Conservation (phyloP, 2,329 filamentous ascomycete species). For the Fusarium incarnatum region DNA sequence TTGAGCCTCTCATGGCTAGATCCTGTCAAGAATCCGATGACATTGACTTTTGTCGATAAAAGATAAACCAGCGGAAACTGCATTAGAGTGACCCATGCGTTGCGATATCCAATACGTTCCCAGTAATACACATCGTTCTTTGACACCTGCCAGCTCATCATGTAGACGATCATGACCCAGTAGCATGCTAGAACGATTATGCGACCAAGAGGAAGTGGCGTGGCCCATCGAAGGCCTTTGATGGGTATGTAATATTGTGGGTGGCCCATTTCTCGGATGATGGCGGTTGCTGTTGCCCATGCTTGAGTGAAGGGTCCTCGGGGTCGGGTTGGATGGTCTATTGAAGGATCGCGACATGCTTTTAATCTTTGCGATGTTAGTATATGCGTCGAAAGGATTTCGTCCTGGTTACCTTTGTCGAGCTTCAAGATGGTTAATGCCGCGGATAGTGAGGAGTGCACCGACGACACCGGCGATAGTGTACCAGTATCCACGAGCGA, state of each 20-base stretch:
- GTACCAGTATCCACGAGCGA: slow-evolving; percentile 70
- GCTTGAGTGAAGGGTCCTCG: slow-evolving; percentile 58
- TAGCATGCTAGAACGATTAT: slow-evolving; percentile 65
- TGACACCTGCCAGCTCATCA: slow-evolving; percentile 64
- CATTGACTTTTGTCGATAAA: slow-evolving; percentile 68
- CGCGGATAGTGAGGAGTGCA: slow-evolving; percentile 55
- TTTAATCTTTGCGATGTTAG: slow-evolving; percentile 56
- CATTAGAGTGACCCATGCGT: slow-evolving; percentile 73
- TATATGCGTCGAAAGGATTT: too few relatives aligned
- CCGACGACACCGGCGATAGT: slow-evolving; percentile 63
- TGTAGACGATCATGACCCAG: slow-evolving; percentile 69
- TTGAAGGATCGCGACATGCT: slow-evolving; percentile 56
- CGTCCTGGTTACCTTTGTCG: slow-evolving; percentile 59
- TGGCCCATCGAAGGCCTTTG: slow-evolving; percentile 64
- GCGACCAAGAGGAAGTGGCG: slow-evolving; percentile 69
- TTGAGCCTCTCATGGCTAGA: slow-evolving; percentile 76
- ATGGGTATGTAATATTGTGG: slow-evolving; percentile 64
- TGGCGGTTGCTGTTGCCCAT: slow-evolving; percentile 70
- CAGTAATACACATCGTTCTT: slow-evolving; percentile 66
- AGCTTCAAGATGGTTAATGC: slow-evolving; percentile 58
- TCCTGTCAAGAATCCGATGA: slow-evolving; percentile 71
- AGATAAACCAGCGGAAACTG: slow-evolving; percentile 74
- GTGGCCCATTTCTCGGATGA: slow-evolving; percentile 67
- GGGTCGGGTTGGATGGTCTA: slow-evolving; percentile 65
- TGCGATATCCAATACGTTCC: slow-evolving; percentile 75